phyloP scores from a whole-genome alignment of 1,139 yeast species.

The Casaregolazyma lundiana region DNA sequence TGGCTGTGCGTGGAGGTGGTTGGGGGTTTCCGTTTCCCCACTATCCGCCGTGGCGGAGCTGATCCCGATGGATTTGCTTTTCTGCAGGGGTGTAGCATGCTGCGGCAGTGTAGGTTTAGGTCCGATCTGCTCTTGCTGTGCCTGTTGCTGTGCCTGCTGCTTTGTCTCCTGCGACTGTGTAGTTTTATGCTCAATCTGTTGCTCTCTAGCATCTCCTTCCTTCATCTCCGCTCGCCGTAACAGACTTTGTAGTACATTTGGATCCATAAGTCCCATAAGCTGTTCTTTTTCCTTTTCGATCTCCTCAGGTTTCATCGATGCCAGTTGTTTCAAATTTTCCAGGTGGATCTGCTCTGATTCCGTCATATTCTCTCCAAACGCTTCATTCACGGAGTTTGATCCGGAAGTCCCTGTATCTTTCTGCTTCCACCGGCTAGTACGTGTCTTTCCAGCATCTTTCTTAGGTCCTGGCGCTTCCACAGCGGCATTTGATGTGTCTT shows the following conservation, averaged over 20 bases:
- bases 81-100: not conserved
- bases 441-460: conserved; percentile 6
- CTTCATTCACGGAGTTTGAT: not conserved
- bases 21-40: not conserved
- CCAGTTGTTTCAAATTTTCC: conserved; percentile 64
- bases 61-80: too few relatives aligned
- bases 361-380: conserved; percentile 13
- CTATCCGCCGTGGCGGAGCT: too few relatives aligned
- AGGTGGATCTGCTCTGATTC: conserved; percentile 72
- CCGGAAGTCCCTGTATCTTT: conserved; percentile 5
- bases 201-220: conserved; percentile 13
- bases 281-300: conserved; percentile 63
- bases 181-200: not conserved
- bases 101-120: not conserved
- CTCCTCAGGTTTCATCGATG: conserved; percentile 63
- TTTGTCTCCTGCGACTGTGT: not conserved
- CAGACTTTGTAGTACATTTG: conserved; percentile 58
- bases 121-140: conserved; percentile 1
- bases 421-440: conserved; percentile 7
- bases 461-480: conserved; percentile 12
- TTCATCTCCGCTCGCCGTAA: conserved; percentile 31
- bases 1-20: not conserved
- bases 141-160: not conserved
- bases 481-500: conserved; percentile 12
- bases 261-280: conserved; percentile 61